phyloP scores from a whole-genome alignment of 805 yeast genomes.

The Ogataea dorogensis region DNA sequence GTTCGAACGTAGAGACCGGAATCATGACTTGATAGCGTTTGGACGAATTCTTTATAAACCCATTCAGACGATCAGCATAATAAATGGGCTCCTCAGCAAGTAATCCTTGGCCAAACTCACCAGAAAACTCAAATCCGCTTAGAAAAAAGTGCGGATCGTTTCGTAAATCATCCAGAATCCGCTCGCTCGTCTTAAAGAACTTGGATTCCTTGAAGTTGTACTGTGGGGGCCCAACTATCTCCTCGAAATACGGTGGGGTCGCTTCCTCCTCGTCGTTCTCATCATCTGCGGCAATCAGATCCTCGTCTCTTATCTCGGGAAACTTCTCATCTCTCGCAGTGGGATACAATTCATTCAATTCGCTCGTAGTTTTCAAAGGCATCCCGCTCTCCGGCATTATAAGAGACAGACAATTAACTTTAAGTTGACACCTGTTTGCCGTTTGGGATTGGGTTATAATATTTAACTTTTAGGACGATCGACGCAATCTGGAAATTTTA shows the following conservation, averaged over 20 bases:
- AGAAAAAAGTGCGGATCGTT: slow-evolving; percentile 39
- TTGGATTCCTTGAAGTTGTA: slow-evolving; percentile 26
- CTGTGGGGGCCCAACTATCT: slow-evolving; percentile 1
- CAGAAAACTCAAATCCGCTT: slow-evolving; percentile 14
- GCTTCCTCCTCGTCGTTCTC: slow-evolving; percentile 3
- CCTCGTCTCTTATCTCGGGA: slow-evolving; percentile 8
- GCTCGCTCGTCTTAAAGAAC: slow-evolving; percentile 60
- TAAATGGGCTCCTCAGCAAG: slow-evolving; percentile 33
- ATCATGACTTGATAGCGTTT: slow-evolving; percentile 31
- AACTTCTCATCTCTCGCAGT: slow-evolving; percentile 10
- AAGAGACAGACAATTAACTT: neutral
- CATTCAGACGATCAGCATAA: slow-evolving; percentile 33
- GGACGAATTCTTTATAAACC: slow-evolving; percentile 17
- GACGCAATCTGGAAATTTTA: neutral
- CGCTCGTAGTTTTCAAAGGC: slow-evolving; percentile 8
- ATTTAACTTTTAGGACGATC: slow-evolving; percentile 2
- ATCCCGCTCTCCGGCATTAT: slow-evolving; percentile 9
- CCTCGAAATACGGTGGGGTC: slow-evolving; percentile 16
- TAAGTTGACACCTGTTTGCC: too few species aligned
- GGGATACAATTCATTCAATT: slow-evolving; percentile 18
- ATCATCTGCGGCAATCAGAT: slow-evolving; percentile 11
- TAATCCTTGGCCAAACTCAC: slow-evolving; percentile 24
- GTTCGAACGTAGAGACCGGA: slow-evolving; percentile 34
- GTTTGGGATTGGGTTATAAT: slow-evolving; percentile 3
- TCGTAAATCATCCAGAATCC: slow-evolving; percentile 63